Evolutionary conservation across 305 asterid species (phyloP), one percentile per base, ranked within the genome.

Genomic region (Plantago lanceolata): DNA sequence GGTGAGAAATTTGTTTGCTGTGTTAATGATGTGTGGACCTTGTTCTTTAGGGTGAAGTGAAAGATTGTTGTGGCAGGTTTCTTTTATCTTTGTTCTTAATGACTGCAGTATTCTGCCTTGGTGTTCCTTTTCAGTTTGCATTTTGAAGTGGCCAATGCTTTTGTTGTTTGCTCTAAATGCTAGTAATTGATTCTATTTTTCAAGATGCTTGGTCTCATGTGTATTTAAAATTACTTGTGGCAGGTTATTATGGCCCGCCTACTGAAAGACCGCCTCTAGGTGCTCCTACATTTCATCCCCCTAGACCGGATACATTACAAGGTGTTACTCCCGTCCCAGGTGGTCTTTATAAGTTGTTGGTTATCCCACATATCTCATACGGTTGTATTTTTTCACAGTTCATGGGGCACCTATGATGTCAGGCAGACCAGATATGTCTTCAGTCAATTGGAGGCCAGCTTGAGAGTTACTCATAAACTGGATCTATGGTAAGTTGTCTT

Each of bases 391-490:
- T 48, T 48, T 65, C 54, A 53, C 81, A 87, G 97, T 78, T 76
- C 92, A 79, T 57, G 80, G 85, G 68, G 72, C 57, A 68, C 79
- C 76, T 16, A 73, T 74, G 78, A 81, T 82, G 80, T 75, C 85
- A 2, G 61, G 87, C 76, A 82, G 89, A 75, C 83, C 86, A 59
- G 93, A 87, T 65, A 68, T 81, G 79, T 63, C 89, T 65, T 59
- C 83, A 2, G 70, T 78, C 70, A 82, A 71, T 72, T 82, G 94
- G 96, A 85, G 96, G 68, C 92, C 94, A 73, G 64, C 83, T 12
- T 87, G 76, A 71, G 83, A 62, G 68, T 61, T 64, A 55, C 60
- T 63, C 63, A 59, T 44, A 53, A 61, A 48, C 71, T 50, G 20
- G 68, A 72, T 71, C 66, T 67, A 33, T 55, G 82, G 84, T 79